Evolutionary conservation across 768 basidiomycete genomes (phyloP).

Genomic region (Crassisporium funariophilum): DNA sequence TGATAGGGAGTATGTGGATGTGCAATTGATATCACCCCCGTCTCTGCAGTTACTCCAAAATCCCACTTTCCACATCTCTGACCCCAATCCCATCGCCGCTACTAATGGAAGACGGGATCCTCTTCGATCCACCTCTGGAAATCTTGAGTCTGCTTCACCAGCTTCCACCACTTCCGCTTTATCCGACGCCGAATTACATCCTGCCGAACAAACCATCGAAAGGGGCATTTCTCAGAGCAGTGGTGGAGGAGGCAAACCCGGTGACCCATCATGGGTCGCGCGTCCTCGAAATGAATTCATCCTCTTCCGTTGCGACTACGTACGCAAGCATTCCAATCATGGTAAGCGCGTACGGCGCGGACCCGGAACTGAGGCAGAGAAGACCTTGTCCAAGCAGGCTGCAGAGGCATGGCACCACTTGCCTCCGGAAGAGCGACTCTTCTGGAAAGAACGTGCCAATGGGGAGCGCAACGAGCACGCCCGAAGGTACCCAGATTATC

Average conservation of each 20-base stretch:
- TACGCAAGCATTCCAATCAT: conserved; percentile 44
- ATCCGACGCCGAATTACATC: conserved; percentile 21
- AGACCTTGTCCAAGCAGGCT: conserved; percentile 75
- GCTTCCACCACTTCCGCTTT: conserved; percentile 26
- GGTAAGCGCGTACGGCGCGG: conserved; percentile 36
- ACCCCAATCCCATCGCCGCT: conserved; percentile 16
- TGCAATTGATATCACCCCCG: conserved; percentile 15
- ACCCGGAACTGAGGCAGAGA: conserved; percentile 42
- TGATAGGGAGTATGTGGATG: conserved; percentile 28
- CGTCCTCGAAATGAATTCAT: conserved; percentile 74
- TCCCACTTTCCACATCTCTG: conserved; percentile 25
- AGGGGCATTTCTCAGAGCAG: too few relatives aligned
- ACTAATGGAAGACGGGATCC: conserved; percentile 14
- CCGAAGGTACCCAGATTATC: conserved; percentile 60
- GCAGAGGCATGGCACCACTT: conserved; percentile 75
- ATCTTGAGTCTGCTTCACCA: conserved; percentile 16
- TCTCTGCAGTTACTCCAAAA: conserved; percentile 21
- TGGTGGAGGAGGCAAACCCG: conserved; percentile 27
- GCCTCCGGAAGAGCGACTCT: conserved; percentile 44
- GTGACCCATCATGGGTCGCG: conserved; percentile 61
- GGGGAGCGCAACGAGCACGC: conserved; percentile 60
- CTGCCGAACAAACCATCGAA: conserved; percentile 11
- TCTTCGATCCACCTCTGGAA: conserved; percentile 17
- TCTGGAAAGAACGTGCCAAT: conserved; percentile 56
- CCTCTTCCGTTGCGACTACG: conserved; percentile 71